Evolutionary conservation across 2,329 filamentous ascomycete species (phyloP).

Genomic region (Thyridium curvatum): DNA sequence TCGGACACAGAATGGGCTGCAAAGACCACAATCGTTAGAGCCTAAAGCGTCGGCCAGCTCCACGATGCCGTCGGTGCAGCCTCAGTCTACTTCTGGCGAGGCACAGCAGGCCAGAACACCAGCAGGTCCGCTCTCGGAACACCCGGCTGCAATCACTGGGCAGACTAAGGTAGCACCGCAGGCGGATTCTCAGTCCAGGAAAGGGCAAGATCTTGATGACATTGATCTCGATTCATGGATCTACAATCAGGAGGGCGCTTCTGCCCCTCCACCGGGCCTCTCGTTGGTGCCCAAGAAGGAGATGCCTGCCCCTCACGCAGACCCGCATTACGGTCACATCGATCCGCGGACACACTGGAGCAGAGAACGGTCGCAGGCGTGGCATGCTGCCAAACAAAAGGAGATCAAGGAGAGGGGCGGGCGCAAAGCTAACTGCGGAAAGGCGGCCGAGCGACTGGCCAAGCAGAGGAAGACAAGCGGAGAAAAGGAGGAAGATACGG

Average conservation of each 20-base stretch:
- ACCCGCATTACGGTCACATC: constrained; percentile 34
- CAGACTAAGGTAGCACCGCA: neutral
- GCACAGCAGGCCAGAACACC: too few relatives aligned
- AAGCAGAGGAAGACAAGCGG: constrained; percentile 14
- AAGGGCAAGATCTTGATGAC: neutral
- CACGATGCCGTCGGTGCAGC: too few relatives aligned
- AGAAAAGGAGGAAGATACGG: constrained; percentile 9
- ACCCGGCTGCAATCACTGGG: too few relatives aligned
- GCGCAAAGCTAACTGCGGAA: constrained; percentile 46
- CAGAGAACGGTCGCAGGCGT: constrained; percentile 33
- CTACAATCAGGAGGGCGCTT: constrained; percentile 11
- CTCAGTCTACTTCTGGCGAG: too few relatives aligned
- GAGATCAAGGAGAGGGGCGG: constrained; percentile 43
- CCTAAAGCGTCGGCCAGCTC: too few relatives aligned
- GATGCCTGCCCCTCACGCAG: constrained; percentile 12
- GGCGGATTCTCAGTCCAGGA: neutral
- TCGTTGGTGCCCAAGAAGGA: constrained; percentile 7
- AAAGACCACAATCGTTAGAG: too few relatives aligned
- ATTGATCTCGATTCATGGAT: constrained; percentile 6
- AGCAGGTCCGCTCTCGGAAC: too few relatives aligned
- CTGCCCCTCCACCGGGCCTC: constrained; percentile 12
- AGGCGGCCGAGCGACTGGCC: constrained; percentile 29
- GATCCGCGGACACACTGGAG: constrained; percentile 46
- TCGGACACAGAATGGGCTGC: too few relatives aligned
- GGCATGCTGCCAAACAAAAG: constrained; percentile 38